Percentiles rank a stretch among this genome's conserved stretches.
Evolutionary conservation across 1,284 basidiomycete genomes (phyloP).

Genomic region (Melampsora americana): DNA sequence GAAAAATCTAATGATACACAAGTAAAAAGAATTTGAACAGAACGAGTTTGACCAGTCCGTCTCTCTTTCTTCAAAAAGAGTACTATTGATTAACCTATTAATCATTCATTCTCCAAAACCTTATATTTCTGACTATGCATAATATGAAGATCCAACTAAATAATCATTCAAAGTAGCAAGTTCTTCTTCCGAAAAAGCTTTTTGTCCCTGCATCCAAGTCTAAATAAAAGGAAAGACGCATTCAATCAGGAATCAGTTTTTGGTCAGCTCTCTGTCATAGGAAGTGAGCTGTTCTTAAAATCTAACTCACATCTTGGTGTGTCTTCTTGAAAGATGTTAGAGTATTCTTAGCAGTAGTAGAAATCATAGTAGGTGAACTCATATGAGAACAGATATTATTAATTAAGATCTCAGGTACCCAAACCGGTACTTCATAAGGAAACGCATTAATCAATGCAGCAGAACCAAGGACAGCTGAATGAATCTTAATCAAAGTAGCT

Average conservation of each 20-base stretch:
- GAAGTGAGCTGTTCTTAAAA: not conserved
- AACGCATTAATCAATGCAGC: constrained; percentile 75
- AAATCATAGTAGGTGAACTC: constrained; percentile 38
- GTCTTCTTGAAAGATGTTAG: constrained; percentile 37
- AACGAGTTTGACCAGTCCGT: too few species aligned
- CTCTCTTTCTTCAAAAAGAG: too few species aligned
- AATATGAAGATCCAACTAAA: constrained; percentile 43
- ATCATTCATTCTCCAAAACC: not conserved
- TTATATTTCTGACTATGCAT: constrained; percentile 11
- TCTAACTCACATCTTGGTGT: constrained; percentile 37
- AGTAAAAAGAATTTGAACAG: too few species aligned
- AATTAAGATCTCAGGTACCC: constrained; percentile 57
- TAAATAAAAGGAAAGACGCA: not conserved
- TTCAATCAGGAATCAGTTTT: not conserved
- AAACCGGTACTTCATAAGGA: constrained; percentile 78
- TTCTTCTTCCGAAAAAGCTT: constrained; percentile 34
- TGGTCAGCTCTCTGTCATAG: not conserved
- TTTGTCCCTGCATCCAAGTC: constrained; percentile 41
- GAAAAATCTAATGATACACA: too few species aligned
- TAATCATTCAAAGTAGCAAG: constrained; percentile 37
- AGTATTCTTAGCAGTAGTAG: constrained; percentile 32
- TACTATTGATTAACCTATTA: too few species aligned
- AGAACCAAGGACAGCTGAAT: constrained; percentile 83
- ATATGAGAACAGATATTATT: constrained; percentile 33
- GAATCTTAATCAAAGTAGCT: constrained; percentile 69